A percentile compares a stretch with the other conserved stretches of the same genome.
phyloP scores from a whole-genome alignment of 129 eudicot genomes.

The Silybum marianum region DNA sequence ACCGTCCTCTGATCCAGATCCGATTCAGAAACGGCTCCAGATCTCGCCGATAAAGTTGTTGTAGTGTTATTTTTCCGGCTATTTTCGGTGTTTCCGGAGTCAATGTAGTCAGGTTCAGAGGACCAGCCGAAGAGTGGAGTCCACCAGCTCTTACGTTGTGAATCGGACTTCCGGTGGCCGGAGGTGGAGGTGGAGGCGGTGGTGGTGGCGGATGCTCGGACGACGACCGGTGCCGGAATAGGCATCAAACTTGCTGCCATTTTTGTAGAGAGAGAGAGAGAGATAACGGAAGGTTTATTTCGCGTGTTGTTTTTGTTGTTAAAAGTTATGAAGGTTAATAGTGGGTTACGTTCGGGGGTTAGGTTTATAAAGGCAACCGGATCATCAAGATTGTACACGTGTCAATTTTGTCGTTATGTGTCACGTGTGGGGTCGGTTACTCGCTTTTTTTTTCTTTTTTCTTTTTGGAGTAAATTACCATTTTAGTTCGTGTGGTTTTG shows the following conservation, averaged over 20 bases:
- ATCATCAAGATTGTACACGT: conserved; percentile 35
- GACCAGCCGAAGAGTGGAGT: conserved; percentile 77
- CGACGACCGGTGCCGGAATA: conserved; percentile 33
- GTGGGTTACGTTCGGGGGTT: neutral
- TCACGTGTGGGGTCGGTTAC: conserved; percentile 34
- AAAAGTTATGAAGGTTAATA: neutral
- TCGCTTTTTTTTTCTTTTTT: neutral
- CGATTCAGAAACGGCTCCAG: conserved; percentile 10
- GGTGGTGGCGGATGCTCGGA: conserved; percentile 27
- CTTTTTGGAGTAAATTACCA: neutral
- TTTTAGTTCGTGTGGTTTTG: too few relatives aligned
- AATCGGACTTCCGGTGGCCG: conserved; percentile 29
- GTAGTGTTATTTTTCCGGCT: too few relatives aligned
- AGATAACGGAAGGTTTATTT: neutral
- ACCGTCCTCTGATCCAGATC: conserved; percentile 18
- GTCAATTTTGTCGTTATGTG: conserved; percentile 19
- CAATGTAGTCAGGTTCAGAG: conserved; percentile 58
- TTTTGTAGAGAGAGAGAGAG: conserved; percentile 17
- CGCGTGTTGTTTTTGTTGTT: neutral
- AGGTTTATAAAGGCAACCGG: conserved; percentile 16
- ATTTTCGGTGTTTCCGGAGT: conserved; percentile 21
- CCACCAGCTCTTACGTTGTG: conserved; percentile 58
- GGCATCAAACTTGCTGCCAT: conserved; percentile 54
- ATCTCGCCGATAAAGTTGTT: conserved; percentile 11
- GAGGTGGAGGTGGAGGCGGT: conserved; percentile 22